Evolutionary conservation across 2,329 filamentous ascomycete species (phyloP).

Genomic region (Talaromyces albobiverticillius): DNA sequence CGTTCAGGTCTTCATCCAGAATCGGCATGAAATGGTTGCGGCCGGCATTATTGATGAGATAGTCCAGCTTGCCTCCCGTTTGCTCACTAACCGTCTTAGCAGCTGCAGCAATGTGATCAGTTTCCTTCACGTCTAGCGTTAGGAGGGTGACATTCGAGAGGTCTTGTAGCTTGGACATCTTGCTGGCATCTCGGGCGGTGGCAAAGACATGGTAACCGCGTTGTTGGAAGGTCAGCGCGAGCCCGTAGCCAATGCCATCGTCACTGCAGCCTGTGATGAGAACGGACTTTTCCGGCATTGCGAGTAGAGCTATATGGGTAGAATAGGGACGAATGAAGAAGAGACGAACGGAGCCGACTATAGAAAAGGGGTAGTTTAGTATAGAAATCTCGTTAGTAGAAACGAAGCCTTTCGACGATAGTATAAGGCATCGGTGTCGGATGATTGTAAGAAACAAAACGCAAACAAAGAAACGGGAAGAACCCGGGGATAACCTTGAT

Average conservation of each 20-base stretch:
- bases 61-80: constrained; percentile 34
- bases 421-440: too few relatives aligned
- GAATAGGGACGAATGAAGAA: too few relatives aligned
- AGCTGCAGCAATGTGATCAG: constrained; percentile 25
- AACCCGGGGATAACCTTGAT: too few relatives aligned
- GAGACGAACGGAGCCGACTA: too few relatives aligned
- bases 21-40: constrained; percentile 25
- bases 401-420: too few relatives aligned
- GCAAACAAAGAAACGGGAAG: too few relatives aligned
- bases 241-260: constrained; percentile 37
- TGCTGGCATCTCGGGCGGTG: constrained; percentile 29
- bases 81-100: constrained; percentile 17
- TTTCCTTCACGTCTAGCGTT: constrained; percentile 28
- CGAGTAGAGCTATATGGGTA: too few relatives aligned
- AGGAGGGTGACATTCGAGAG: constrained; percentile 26
- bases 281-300: too few relatives aligned
- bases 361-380: too few relatives aligned
- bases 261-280: constrained; percentile 40
- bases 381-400: too few relatives aligned
- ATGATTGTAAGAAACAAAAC: too few relatives aligned
- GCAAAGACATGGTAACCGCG: constrained; percentile 37
- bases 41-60: constrained; percentile 29
- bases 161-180: constrained; percentile 23
- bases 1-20: constrained; percentile 15
- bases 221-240: constrained; percentile 33